Evolutionary conservation across 2,329 filamentous ascomycete species (phyloP), one percentile per base, ranked within the genome.

Genomic region (Trichoderma atrobrunneum): DNA sequence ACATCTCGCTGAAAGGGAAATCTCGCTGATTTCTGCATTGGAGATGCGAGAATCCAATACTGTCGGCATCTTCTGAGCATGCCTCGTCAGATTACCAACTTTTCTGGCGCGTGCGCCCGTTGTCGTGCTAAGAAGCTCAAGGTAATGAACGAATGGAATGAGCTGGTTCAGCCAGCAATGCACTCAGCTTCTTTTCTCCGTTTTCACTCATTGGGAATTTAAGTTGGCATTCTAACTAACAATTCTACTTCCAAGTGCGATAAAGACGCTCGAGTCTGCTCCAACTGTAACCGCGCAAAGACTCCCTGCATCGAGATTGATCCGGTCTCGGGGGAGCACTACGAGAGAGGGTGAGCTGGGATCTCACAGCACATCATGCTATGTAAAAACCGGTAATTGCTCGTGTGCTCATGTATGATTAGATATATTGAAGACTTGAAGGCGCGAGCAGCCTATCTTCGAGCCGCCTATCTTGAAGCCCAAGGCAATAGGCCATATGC

Each of bases 361-460:
- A n/a, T 34, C 21, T 18, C 18, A 5, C 11, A 26, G 24, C 18
- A 43, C 1, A 28, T 36, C 14, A 18, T 28, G 11, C 16, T n/a
- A n/a, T 48, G 26, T 48, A 10, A 43, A 64, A n/a, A 16, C 5
- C 26, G 10, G 43, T 12, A 14, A 3, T 67, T 36, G 21, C 62
- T 65, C n/a, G 16, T 16, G 5, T 36, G n/a, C 62, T 65, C n/a
- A 24, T 18, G 8, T 21, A 18, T 18, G 1, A 12, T 54, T 28
- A 71, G 69, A 71, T 71, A 71, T n/a, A 65, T 71, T n/a, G 69
- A 62, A 54, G 69, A 71, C 63, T 56, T 71, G 5, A 71, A 71
- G 30, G 54, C 28, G 61, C n/a, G 48, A 24, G 48, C 48, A 14
- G 48, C n/a, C 11, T 24, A 54, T 24, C 48, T 54, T 54, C 69